Evolutionary conservation across 1,284 basidiomycete species (phyloP).

Genomic region (Trametes versicolor): DNA sequence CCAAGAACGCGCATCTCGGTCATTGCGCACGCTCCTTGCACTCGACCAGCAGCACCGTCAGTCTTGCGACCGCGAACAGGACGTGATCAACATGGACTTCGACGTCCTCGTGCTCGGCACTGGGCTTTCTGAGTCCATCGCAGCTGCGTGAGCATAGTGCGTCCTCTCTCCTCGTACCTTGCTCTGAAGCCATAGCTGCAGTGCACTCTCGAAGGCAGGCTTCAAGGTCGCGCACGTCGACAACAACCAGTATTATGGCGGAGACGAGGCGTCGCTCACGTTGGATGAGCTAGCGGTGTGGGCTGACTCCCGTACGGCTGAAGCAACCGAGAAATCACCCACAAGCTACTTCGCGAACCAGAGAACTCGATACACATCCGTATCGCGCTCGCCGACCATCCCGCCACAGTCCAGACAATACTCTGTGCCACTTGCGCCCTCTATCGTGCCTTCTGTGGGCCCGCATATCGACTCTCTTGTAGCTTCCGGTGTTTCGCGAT

Average conservation of each 20-base stretch:
- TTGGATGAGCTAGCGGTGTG: constrained; percentile 84
- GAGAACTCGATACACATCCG: constrained; percentile 49
- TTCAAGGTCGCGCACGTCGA: constrained; percentile 91
- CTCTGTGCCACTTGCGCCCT: constrained; percentile 85
- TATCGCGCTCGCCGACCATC: constrained; percentile 53
- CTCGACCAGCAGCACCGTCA: constrained; percentile 9
- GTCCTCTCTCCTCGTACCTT: constrained; percentile 21
- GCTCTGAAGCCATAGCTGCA: constrained; percentile 48
- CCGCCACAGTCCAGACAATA: constrained; percentile 79
- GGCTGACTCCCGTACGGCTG: constrained; percentile 54
- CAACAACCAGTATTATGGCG: constrained; percentile 87
- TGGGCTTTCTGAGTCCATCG: constrained; percentile 87
- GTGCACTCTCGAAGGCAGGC: constrained; percentile 89
- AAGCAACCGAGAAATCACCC: constrained; percentile 28
- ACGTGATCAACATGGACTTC: constrained; percentile 54
- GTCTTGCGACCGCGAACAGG: neutral
- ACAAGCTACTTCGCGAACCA: constrained; percentile 40
- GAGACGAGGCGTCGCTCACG: constrained; percentile 82
- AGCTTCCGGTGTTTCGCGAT: constrained; percentile 87
- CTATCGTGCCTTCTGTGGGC: constrained; percentile 84
- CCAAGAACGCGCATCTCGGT: constrained; percentile 1
- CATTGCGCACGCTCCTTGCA: constrained; percentile 3
- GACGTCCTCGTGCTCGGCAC: constrained; percentile 90
- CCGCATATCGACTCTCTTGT: constrained; percentile 85
- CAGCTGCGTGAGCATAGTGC: constrained; percentile 78